Percentiles rank a stretch among this genome's conserved stretches.
These are phyloP conservation scores for Scedosporium aurantiacum DNA, from an alignment of 2,329 filamentous ascomycete species.

Conservation along the genomic window DNA sequence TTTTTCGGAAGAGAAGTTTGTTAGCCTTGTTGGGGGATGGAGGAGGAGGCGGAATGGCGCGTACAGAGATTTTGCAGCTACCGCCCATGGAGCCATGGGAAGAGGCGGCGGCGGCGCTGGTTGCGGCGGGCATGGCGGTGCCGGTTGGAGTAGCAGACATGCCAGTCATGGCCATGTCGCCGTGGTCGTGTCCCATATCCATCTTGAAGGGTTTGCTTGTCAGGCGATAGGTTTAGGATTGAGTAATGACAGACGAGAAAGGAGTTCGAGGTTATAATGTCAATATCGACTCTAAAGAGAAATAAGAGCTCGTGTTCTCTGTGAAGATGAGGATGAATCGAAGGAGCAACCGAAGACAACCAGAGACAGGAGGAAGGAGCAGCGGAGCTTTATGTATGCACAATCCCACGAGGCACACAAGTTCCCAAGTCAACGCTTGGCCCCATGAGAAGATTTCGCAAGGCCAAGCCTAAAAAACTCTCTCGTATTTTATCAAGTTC, in stretches of 20 bases:
- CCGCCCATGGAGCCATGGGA: slow-evolving; percentile 11
- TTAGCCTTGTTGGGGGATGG: neutral
- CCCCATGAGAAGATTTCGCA: neutral
- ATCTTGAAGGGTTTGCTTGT: neutral
- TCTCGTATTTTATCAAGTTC: neutral
- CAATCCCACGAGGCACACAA: too few relatives aligned
- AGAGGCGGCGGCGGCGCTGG: slow-evolving; percentile 7
- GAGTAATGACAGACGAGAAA: neutral
- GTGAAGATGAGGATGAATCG: slow-evolving; percentile 13
- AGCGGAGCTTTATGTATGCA: slow-evolving; percentile 11
- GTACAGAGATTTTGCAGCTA: slow-evolving; percentile 31
- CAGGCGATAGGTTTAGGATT: slow-evolving; percentile 11
- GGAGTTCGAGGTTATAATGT: neutral
- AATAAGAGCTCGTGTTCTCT: neutral
- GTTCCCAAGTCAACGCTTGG: neutral
- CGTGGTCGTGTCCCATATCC: neutral
- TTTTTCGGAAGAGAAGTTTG: neutral
- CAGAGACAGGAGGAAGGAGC: slow-evolving; percentile 54
- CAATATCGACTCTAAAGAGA: neutral
- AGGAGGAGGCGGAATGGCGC: slow-evolving; percentile 16
- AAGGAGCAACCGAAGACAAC: slow-evolving; percentile 41
- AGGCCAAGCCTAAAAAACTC: neutral
- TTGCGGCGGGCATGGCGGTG: slow-evolving; percentile 11
- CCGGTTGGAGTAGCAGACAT: slow-evolving; percentile 6
- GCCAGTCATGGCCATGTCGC: slow-evolving; percentile 5